Percentiles rank a stretch among this genome's conserved stretches.
These are phyloP conservation scores for Russula sp. DNA, from an alignment of 768 basidiomycete genomes.

Conservation along the genomic window DNA sequence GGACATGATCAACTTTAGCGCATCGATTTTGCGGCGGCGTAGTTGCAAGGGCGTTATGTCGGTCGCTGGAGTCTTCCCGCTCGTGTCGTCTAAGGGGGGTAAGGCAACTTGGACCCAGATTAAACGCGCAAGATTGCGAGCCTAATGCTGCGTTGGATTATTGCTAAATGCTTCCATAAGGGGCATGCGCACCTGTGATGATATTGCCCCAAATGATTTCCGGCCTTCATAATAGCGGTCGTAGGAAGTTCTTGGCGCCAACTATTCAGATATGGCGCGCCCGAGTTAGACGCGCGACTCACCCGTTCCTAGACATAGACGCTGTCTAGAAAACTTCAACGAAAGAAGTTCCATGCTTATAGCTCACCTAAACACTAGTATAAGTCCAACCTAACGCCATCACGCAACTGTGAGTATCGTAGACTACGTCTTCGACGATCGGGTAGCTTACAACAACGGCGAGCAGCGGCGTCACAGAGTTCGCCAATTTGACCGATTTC, in stretches of 20 bases:
- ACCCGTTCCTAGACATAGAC: slow-evolving; percentile 57
- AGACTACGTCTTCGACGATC: neutral
- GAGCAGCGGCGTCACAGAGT: slow-evolving; percentile 82
- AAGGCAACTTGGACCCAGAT: slow-evolving; percentile 78
- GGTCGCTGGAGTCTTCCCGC: slow-evolving; percentile 52
- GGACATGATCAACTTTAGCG: slow-evolving; percentile 61
- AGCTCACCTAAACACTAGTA: slow-evolving; percentile 78
- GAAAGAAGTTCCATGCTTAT: neutral
- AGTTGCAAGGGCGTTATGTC: slow-evolving; percentile 52
- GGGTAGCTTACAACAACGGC: slow-evolving; percentile 73
- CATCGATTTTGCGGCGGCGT: slow-evolving; percentile 63
- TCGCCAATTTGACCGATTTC: slow-evolving; percentile 61
- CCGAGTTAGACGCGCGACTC: slow-evolving; percentile 14
- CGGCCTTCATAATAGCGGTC: slow-evolving; percentile 89
- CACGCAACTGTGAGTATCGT: slow-evolving; percentile 4
- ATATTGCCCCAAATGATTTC: slow-evolving; percentile 72
- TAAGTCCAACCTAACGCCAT: slow-evolving; percentile 71
- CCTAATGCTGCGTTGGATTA: slow-evolving; percentile 34
- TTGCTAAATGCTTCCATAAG: neutral
- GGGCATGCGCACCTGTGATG: slow-evolving; percentile 50
- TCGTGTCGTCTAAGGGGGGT: slow-evolving; percentile 53
- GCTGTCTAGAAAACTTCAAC: neutral
- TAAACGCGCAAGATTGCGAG: slow-evolving; percentile 72
- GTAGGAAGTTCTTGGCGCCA: slow-evolving; percentile 65
- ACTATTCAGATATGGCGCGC: neutral